Percentiles rank a stretch among this genome's conserved stretches.
phyloP scores from a whole-genome alignment of 148 eudicot genomes.

The Silene uniflora region DNA sequence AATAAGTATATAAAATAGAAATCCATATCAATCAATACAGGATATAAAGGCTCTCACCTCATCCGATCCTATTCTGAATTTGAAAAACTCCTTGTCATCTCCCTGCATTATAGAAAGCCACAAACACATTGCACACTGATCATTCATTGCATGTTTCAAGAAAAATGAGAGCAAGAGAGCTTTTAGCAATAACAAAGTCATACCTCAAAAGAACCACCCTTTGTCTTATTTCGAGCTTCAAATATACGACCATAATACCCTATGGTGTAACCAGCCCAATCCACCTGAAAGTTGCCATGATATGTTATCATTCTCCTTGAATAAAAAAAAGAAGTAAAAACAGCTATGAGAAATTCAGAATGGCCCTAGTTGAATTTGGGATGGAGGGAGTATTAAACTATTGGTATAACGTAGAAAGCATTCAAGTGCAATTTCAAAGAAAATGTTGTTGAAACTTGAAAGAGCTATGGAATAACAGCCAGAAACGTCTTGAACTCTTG shows the following conservation, averaged over 20 bases:
- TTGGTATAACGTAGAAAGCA: not conserved
- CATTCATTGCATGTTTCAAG: not conserved
- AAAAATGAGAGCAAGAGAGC: not conserved
- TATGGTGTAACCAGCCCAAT: conserved; percentile 98
- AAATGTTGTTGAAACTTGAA: not conserved
- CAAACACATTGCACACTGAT: not conserved
- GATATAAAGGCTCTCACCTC: conserved; percentile 43
- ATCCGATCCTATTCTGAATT: conserved; percentile 76
- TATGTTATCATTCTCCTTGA: conserved; percentile 10
- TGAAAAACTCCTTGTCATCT: conserved; percentile 80
- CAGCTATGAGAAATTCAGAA: conserved; percentile 5
- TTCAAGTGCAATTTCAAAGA: not conserved
- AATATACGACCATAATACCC: conserved; percentile 98
- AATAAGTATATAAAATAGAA: not conserved
- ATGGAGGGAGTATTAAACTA: not conserved
- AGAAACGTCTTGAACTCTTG: not conserved
- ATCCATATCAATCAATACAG: conserved; percentile 11
- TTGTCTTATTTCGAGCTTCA: conserved; percentile 97
- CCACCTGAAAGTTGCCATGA: conserved; percentile 54
- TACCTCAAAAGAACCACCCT: conserved; percentile 99
- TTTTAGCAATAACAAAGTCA: conserved; percentile 2
- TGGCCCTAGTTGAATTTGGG: not conserved
- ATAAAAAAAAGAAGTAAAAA: not conserved
- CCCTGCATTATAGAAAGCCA: conserved; percentile 51
- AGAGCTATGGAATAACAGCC: not conserved